Evolutionary conservation across 2,329 filamentous ascomycete genomes (phyloP), one percentile per base, ranked within the genome.

Genomic region (Passalora sequoiae): DNA sequence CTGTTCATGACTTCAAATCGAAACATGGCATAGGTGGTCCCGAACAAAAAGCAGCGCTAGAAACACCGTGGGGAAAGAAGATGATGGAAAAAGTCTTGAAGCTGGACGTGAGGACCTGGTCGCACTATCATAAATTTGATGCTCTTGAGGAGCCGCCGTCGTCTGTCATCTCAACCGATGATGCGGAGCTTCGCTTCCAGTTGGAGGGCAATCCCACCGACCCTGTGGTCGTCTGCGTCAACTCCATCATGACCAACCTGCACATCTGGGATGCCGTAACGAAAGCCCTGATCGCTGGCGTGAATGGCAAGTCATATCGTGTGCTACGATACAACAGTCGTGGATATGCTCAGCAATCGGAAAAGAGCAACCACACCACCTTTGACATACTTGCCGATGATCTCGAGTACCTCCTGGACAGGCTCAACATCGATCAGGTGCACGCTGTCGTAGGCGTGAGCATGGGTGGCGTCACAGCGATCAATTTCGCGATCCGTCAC

Each of bases 241-340:
- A 94, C 70, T 89, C 84, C 1, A 81, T 94, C 38, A 76, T 94
- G 6, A 86, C 86, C 2, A 80, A 83, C 36, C 75, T 83, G 51
- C 73, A 77, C 61, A 92, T 94, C 76, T 94, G 88, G 88, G 84
- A 92, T 56, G 72, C 73, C 1, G 78, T 94, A 46, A 68, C 92
- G 1, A 67, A 70, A 1, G 67, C 77, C n/a, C 74, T 92, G 53
- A 62, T 73, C 30, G 56, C 64, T 38, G 62, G 67, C 0, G 59
- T 76, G 27, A 77, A 81, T 17, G 55, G 54, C 37, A 77, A 80
- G 3, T 73, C 78, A 28, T 82, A 87, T 62, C 81, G 84, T 39
- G 75, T 94, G 51, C 70, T 94, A 1, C 81, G 87, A 7, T 94
- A 89, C 67, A 78, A 87, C 62, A 76, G 79, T 2, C 86, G 88